Evolutionary conservation across 176 grass and related monocot species (phyloP), one percentile per base, ranked within the genome.

Genomic region (Pontederia crassipes): DNA sequence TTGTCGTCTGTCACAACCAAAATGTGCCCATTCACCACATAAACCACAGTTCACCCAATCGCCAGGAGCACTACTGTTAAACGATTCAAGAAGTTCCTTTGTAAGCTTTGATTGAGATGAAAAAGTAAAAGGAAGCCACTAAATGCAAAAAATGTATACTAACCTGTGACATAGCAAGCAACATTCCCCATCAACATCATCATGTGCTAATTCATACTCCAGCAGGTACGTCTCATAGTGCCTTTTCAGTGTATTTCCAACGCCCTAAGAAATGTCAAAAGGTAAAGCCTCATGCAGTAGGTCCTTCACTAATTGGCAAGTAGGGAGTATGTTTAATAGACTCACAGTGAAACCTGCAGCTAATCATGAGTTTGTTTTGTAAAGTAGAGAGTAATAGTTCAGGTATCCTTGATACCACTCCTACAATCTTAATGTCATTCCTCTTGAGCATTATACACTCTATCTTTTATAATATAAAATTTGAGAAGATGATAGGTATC

Each of bases 41-140:
- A 83, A 71, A 0, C 87, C 87, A 69, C 82, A 90, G 71, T 86
- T 86, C 27, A 90, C 87, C 87, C 82, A 86, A 67, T 86, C 82
- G 48, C 82, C 82, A 11, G 67, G 82, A 55, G 73, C 65, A 11
- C 87, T 72, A 86, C 82, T 90, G 87, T n/a, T 83, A 71, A 63
- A 58, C 60, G 32, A 67, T 29, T 55, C 28, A 28, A 17, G 61
- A 15, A 13, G 26, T 11, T 16, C 54, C n/a, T 51, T 49, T 57
- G 48, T 83, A 49, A 71, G 52, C 17, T 4, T 24, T 52, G 8
- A 49, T 3, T 29, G 14, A 51, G 49, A 20, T 66, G 49, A 57
- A 60, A 17, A 17, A 5, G 4, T 2, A 13, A 14, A 24, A 3
- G 8, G 70, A 48, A 45, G 59, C 49, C 55, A 15, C 17, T 46